These are phyloP conservation scores for Blastocystis sp. DNA, from an alignment of 352 stramenopile species.

Conservation along the genomic window DNA sequence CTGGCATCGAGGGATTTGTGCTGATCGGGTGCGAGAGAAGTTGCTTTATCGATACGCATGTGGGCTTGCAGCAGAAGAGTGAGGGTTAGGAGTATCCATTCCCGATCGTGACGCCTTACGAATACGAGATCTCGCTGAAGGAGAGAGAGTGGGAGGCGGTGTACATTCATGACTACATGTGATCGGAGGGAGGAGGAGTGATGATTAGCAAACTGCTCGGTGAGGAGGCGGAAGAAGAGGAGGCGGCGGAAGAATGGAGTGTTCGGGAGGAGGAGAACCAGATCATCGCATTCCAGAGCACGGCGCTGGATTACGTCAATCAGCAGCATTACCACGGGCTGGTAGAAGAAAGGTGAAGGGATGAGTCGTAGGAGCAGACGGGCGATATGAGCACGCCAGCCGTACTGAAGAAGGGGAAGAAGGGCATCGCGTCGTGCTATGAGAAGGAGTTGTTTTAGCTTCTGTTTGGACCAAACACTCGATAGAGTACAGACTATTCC, in stretches of 20 bases:
- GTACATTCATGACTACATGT: slow-evolving; percentile 50
- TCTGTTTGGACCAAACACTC: neutral
- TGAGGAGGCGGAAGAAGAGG: neutral
- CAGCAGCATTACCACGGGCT: neutral
- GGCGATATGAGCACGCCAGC: neutral
- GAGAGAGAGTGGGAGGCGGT: neutral
- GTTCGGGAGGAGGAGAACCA: neutral
- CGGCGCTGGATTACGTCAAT: neutral
- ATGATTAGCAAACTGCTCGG: neutral
- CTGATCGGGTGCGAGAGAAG: slow-evolving; percentile 41
- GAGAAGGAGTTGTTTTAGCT: slow-evolving; percentile 15
- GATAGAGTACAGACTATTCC: no score
- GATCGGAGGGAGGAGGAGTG: neutral
- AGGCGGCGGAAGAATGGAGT: neutral
- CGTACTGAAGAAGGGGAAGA: neutral
- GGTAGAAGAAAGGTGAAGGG: neutral
- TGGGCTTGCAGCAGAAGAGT: neutral
- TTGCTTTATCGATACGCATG: slow-evolving; percentile 19
- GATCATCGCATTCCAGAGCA: slow-evolving; percentile 17
- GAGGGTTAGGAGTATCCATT: slow-evolving; percentile 15
- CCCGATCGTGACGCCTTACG: slow-evolving; percentile 36
- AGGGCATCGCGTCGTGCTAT: neutral
- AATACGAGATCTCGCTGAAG: neutral
- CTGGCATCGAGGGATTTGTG: slow-evolving; percentile 35
- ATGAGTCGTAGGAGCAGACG: neutral